Evolutionary conservation across 2,329 filamentous ascomycete species (phyloP).

Genomic region (Alternaria tenuissima): DNA sequence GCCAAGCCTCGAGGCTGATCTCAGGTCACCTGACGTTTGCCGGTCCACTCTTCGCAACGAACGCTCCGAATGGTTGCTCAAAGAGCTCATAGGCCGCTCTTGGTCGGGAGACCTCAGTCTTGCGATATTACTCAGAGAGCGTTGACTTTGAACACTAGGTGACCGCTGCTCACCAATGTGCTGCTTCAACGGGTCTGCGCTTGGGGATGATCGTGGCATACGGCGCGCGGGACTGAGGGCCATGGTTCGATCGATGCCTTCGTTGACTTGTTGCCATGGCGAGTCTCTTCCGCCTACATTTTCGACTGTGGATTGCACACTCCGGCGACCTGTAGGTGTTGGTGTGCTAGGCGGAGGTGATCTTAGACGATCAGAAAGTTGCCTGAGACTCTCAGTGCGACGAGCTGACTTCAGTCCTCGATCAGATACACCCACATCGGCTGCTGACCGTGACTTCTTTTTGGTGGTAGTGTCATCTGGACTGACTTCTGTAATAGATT

Average conservation of each 20-base stretch:
- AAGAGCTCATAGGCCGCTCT: constrained; percentile 68
- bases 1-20: constrained; percentile 70
- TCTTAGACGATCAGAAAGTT: constrained; percentile 48
- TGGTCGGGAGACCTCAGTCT: constrained; percentile 55
- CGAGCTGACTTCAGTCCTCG: constrained; percentile 53
- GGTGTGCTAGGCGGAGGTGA: constrained; percentile 44
- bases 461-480: constrained; percentile 53
- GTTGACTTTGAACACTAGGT: constrained; percentile 55
- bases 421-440: constrained; percentile 55
- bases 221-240: constrained; percentile 47
- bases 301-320: constrained; percentile 39
- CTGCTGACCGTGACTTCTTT: constrained; percentile 55
- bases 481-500: constrained; percentile 62
- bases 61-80: constrained; percentile 68
- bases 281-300: constrained; percentile 29
- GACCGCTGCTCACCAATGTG: constrained; percentile 47
- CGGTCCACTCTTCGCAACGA: constrained; percentile 74
- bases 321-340: constrained; percentile 37
- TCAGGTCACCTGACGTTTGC: constrained; percentile 77
- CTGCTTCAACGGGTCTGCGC: constrained; percentile 47
- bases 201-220: constrained; percentile 47
- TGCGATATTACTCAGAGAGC: constrained; percentile 52
- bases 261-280: constrained; percentile 57
- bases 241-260: constrained; percentile 54
- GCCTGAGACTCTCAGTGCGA: constrained; percentile 37